These are phyloP conservation scores for Metroxylon sagu DNA, from an alignment of 176 grass and related monocot genomes.

Conservation along the genomic window DNA sequence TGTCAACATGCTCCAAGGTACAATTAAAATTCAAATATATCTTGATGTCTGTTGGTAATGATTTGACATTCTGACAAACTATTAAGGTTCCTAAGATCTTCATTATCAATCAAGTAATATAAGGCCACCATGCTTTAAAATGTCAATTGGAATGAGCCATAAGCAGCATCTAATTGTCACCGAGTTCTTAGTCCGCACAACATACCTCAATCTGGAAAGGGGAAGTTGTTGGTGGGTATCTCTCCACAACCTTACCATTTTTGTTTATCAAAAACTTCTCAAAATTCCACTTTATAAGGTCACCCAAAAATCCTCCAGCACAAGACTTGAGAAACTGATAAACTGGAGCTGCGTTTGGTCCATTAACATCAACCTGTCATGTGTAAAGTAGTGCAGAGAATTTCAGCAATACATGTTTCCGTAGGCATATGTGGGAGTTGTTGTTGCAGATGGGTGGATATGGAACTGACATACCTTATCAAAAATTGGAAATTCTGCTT, in stretches of 20 bases:
- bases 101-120: not conserved
- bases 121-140: too few species aligned
- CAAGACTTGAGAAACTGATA: slow-evolving; percentile 90
- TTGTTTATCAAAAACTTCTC: slow-evolving; percentile 96
- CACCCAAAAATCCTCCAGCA: slow-evolving; percentile 95
- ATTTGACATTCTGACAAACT: too few species aligned
- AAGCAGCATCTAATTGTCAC: not conserved
- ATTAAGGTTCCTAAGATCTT: too few species aligned
- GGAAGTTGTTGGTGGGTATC: slow-evolving; percentile 95
- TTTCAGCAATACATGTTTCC: slow-evolving; percentile 7
- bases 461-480: slow-evolving; percentile 58
- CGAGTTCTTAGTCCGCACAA: not conserved
- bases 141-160: not conserved
- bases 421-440: slow-evolving; percentile 2
- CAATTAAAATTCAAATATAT: too few species aligned
- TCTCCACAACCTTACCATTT: slow-evolving; percentile 87
- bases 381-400: not conserved
- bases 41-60: too few species aligned
- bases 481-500: slow-evolving; percentile 99
- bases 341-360: slow-evolving; percentile 79
- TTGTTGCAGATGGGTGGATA: not conserved
- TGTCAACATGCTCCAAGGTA: too few species aligned
- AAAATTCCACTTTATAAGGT: slow-evolving; percentile 97
- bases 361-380: slow-evolving; percentile 95
- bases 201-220: slow-evolving; percentile 93